Conservation (phyloP, 208 protist species). For the Trypanosoma congolense region DNA sequence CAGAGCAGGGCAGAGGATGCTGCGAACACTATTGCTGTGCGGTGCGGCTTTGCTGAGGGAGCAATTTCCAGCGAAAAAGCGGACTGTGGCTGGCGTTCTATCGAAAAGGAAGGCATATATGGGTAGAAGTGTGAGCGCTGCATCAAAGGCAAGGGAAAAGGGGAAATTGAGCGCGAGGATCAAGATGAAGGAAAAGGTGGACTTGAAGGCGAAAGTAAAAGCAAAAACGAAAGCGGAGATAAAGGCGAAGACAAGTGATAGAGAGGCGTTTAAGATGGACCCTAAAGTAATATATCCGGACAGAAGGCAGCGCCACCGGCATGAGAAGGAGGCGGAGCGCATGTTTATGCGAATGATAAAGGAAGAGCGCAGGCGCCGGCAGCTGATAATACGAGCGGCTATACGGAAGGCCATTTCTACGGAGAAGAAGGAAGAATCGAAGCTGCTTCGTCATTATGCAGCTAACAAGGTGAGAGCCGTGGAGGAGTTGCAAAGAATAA, state of each 20-base stretch:
- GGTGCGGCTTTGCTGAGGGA: neutral
- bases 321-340: slow-evolving; percentile 25
- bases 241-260: slow-evolving; percentile 1
- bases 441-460: slow-evolving; percentile 16
- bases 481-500: slow-evolving; percentile 20
- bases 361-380: slow-evolving; percentile 9
- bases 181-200: neutral
- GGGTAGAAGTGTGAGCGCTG: too few relatives aligned
- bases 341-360: slow-evolving; percentile 22
- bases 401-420: slow-evolving; percentile 11
- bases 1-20: neutral
- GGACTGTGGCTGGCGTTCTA: neutral
- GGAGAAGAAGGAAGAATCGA: slow-evolving; percentile 12
- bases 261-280: neutral
- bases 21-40: neutral
- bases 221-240: neutral
- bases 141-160: neutral
- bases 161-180: neutral
- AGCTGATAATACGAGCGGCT: slow-evolving; percentile 15
- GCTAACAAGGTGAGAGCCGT: slow-evolving; percentile 22
- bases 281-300: neutral
- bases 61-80: neutral
- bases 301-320: neutral
- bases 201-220: neutral
- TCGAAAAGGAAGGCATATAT: too few relatives aligned